A percentile compares a stretch with the other conserved stretches of the same genome.
These are phyloP conservation scores for Camellia granthamiana DNA, from an alignment of 148 eudicot species.

Conservation along the genomic window DNA sequence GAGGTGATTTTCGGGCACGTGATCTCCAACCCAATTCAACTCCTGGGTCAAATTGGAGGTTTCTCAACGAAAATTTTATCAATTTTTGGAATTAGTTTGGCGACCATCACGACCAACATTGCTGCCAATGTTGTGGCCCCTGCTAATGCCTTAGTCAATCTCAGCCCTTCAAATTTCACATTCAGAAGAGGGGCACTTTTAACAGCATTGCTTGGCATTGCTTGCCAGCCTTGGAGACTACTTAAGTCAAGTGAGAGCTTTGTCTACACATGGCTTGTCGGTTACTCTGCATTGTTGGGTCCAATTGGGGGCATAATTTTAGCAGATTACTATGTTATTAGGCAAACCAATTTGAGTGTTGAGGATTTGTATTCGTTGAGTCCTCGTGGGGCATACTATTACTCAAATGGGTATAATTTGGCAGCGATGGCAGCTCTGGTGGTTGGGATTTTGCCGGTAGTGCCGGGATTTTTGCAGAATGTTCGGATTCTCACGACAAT, in stretches of 20 bases:
- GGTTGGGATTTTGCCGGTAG: slow-evolving; percentile 72
- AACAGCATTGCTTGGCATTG: slow-evolving; percentile 85
- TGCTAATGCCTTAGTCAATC: slow-evolving; percentile 88
- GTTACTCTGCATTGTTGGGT: slow-evolving; percentile 86
- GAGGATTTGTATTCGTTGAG: slow-evolving; percentile 59
- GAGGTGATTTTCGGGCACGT: slow-evolving; percentile 66
- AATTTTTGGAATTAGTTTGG: slow-evolving; percentile 79
- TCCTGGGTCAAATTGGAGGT: slow-evolving; percentile 78
- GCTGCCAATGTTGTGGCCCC: slow-evolving; percentile 98
- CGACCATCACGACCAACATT: slow-evolving; percentile 86
- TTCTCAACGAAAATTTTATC: slow-evolving; percentile 53
- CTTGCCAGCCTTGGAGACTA: slow-evolving; percentile 92
- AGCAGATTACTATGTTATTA: slow-evolving; percentile 77
- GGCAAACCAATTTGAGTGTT: slow-evolving; percentile 39
- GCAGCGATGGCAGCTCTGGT: slow-evolving; percentile 57
- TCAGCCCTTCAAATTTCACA: slow-evolving; percentile 77
- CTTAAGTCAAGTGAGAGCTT: slow-evolving; percentile 90
- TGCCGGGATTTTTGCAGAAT: slow-evolving; percentile 79
- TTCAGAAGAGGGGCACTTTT: slow-evolving; percentile 73
- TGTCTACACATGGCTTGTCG: slow-evolving; percentile 95
- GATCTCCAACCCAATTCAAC: slow-evolving; percentile 78
- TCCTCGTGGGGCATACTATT: slow-evolving; percentile 62
- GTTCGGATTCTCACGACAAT: slow-evolving; percentile 46
- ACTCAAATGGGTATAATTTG: slow-evolving; percentile 75
- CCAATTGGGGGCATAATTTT: slow-evolving; percentile 83